These are phyloP conservation scores for Mychonastes homosphaera DNA, from an alignment of 139 green algal species.

Conservation along the genomic window DNA sequence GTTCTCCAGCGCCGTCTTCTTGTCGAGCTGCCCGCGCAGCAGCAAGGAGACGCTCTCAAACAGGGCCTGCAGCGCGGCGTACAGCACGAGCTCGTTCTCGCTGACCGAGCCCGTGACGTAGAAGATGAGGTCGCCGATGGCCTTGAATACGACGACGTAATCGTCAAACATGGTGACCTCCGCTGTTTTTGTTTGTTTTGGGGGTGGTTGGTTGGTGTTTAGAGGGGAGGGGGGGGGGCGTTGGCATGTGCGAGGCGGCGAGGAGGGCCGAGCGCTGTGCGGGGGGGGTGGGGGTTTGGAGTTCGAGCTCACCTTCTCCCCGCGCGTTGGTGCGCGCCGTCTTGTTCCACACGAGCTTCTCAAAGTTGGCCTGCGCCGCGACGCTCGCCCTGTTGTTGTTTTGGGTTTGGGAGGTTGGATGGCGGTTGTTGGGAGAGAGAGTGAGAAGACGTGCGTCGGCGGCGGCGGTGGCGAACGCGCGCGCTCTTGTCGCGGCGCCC, in stretches of 20 bases:
- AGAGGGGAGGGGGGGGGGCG: too few relatives aligned
- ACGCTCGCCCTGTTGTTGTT: conserved; percentile 74
- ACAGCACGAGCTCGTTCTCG: conserved; percentile 96
- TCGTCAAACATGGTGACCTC: conserved; percentile 97
- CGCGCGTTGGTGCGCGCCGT: conserved; percentile 83
- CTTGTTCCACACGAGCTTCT: conserved; percentile 90
- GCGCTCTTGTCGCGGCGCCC: too few relatives aligned
- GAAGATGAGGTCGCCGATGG: conserved; percentile 92
- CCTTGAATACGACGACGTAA: conserved; percentile 94
- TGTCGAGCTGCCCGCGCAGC: conserved; percentile 83
- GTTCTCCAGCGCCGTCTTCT: conserved; percentile 98
- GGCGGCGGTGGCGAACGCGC: too few relatives aligned
- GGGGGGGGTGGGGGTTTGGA: too few relatives aligned
- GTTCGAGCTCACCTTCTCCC: conserved; percentile 64
- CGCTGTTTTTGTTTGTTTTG: too few relatives aligned
- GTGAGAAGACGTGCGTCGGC: too few relatives aligned
- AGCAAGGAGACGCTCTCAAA: conserved; percentile 77
- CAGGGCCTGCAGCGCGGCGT: conserved; percentile 75
- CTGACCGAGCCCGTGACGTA: conserved; percentile 82
- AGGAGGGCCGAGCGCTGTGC: too few relatives aligned
- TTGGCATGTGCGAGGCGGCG: too few relatives aligned
- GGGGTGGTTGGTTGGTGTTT: too few relatives aligned
- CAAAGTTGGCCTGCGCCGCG: conserved; percentile 72
- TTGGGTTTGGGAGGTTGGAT: too few relatives aligned
- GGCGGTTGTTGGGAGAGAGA: too few relatives aligned